These are phyloP conservation scores for Heracleum sosnowskyi DNA, from an alignment of 129 eudicot genomes.

Conservation along the genomic window DNA sequence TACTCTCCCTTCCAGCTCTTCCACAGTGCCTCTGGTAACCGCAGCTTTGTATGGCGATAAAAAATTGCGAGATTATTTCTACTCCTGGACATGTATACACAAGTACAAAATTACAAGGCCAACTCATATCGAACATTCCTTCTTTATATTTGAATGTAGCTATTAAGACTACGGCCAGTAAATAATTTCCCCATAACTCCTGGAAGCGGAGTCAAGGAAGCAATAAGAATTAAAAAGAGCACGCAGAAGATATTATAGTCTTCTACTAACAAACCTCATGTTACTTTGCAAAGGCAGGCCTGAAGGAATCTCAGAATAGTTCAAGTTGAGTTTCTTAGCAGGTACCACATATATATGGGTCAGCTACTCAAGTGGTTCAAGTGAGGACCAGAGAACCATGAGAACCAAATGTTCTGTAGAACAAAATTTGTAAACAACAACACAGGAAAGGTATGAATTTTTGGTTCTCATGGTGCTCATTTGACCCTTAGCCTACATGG, in stretches of 20 bases:
- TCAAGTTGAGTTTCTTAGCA: too few relatives aligned
- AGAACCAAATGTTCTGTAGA: neutral
- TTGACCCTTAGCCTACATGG: neutral
- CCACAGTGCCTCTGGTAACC: constrained; percentile 38
- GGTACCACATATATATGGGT: neutral
- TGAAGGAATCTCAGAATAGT: too few relatives aligned
- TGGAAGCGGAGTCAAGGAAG: neutral
- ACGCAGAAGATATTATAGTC: neutral
- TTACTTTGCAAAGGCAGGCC: too few relatives aligned
- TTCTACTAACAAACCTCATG: neutral
- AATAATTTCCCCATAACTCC: neutral
- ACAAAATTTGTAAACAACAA: too few relatives aligned
- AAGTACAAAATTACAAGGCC: neutral
- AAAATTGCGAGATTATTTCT: constrained; percentile 38
- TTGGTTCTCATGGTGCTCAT: neutral
- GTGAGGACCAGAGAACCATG: neutral
- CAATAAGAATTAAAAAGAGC: neutral
- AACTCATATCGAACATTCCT: neutral
- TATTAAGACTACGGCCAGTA: neutral
- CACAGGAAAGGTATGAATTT: too few relatives aligned
- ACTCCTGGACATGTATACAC: neutral
- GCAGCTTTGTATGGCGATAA: constrained; percentile 42
- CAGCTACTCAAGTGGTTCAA: neutral
- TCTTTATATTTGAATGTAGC: neutral
- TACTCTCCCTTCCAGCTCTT: constrained; percentile 74